Evolutionary conservation across 257 asterid species (phyloP), one percentile per base, ranked within the genome.

Genomic region (Rhazya stricta): DNA sequence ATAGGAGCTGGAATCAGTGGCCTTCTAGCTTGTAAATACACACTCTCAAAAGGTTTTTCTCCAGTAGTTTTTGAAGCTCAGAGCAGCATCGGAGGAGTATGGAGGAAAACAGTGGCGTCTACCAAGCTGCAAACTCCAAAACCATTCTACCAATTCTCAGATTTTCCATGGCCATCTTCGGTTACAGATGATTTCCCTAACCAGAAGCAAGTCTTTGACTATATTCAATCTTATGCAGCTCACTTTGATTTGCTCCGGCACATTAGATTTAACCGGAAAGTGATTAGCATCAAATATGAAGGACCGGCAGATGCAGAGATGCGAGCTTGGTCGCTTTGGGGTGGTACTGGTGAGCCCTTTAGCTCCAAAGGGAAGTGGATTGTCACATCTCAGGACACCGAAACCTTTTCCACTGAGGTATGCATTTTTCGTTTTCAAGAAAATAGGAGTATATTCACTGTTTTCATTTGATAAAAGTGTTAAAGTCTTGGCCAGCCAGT

Each of bases 1-100:
- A 58, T 86, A 7, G 90, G 92, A 71, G 90, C 84, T 76, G 92
- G 92, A 21, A 78, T 79, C n/a, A 88, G 92, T 67, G 90, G 92
- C 67, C 87, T 88, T 2, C 80, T 88, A 5, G 90, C 92, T 41
- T 88, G 89, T 72, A 86, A 88, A 72, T 79, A 88, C 74, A 45
- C 80, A 30, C 54, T 83, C 4, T 83, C 90, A 0, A 88, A 81
- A 65, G 92, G 92, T 27, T 84, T 84, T 10, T 50, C 30, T 25
- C 88, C 92, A 9, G 74, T 81, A 5, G 88, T 88, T 16, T 88
- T 88, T 67, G 92, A 88, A 45, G 43, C 84, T 5, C 62, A 69
- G 32, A 69, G 60, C 70, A 1, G 61, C 67, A 58, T 82, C 3
- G 90, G 91, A 5, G 92, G 92, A 9, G 88, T 84, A 0, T 82